These are phyloP conservation scores for Paraleonurus japonicus DNA, from an alignment of 257 asterid genomes.

Conservation along the genomic window DNA sequence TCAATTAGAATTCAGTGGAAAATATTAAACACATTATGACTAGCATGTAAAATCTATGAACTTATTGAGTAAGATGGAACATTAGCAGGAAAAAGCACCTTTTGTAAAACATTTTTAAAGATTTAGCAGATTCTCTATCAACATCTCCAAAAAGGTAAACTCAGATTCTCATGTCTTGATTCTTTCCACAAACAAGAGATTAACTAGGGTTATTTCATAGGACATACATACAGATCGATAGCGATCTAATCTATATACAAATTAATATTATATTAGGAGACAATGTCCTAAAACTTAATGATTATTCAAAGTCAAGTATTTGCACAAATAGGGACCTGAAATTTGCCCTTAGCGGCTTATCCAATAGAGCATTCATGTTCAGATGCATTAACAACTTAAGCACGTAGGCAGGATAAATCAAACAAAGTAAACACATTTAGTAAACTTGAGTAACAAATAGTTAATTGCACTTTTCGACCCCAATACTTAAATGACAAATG, in stretches of 20 bases:
- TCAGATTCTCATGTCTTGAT: constrained; percentile 6
- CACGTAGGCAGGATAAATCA: background rate
- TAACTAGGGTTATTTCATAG: background rate
- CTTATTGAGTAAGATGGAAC: background rate
- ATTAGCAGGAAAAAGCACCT: background rate
- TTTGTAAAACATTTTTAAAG: background rate
- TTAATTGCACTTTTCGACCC: background rate
- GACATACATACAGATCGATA: background rate
- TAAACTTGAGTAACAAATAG: background rate
- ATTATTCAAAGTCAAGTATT: background rate
- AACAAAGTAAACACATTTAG: background rate
- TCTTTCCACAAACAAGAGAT: background rate
- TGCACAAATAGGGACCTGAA: background rate
- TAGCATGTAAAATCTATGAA: constrained; percentile 5
- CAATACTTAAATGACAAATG: background rate
- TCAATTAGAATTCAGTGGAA: background rate
- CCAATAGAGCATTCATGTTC: background rate
- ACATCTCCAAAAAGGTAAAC: constrained; percentile 1
- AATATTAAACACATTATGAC: constrained; percentile 1
- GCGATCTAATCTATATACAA: background rate
- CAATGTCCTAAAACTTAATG: background rate
- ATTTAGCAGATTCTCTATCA: background rate
- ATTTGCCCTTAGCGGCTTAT: background rate
- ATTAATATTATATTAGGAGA: background rate
- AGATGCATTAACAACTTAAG: background rate